Base-by-base conservation (phyloP, 176 grass and related monocot genomes). In the Musa acuminata region DNA sequence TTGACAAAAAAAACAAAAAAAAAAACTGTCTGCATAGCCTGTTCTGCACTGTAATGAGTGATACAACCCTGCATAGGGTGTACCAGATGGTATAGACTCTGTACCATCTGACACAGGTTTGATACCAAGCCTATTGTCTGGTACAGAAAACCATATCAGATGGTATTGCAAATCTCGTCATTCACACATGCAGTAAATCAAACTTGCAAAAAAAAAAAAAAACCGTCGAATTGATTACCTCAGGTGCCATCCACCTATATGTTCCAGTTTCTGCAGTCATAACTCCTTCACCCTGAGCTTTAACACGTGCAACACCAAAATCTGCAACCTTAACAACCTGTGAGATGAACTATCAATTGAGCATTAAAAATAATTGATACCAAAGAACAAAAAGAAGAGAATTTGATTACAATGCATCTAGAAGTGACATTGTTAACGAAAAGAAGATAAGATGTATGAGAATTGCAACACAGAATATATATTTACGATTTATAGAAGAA, bases 231-330 rank as follows among this genome's bases (percentile, higher is more conserved):
- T 35, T 43, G 35, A 43, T 43, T 43, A 96, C 92, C 88, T 91
- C 88, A 72, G 92, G 88, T 60, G 92, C 92, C 92, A 96, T 96
- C 88, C 88, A 96, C 71, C 92, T 85, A 63, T 96, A 96, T 58
- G 92, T 96, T 78, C 92, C 92, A n/a, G 92, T 96, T 83, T 96
- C 92, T 51, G 88, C 88, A 75, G 92, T 96, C 92, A 96, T 96
- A 71, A 90, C 79, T 81, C 88, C 92, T 35, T 35, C 35, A 17
- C 85, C 82, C 70, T 89, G 78, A 80, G 87, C 80, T 88, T 91
- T 84, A 69, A 96, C 88, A 73, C 92, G 88, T 35, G 92, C 86
- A 71, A 96, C 92, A 80, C 89, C 89, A 57, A 96, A 96, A 89
- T 96, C 92, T 62, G 86, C 84, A 71, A 96, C 86, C 81, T 96